phyloP scores from a whole-genome alignment of 371 early-diverging fungal species.

The Neoconidiobolus thromboides region DNA sequence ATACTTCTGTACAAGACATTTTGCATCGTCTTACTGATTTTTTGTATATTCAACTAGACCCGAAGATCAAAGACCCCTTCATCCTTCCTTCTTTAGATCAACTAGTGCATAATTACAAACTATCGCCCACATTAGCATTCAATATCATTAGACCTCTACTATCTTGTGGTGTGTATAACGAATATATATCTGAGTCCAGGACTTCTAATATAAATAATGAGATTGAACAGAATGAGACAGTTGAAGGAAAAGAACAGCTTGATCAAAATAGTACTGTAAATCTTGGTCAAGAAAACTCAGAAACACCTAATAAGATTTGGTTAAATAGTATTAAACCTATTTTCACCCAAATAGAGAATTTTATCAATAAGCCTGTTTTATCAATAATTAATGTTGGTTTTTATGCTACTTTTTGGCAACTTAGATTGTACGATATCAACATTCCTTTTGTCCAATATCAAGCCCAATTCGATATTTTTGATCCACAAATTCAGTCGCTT shows the following conservation, averaged over 20 bases:
- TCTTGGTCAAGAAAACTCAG: not conserved
- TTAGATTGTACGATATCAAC: constrained; percentile 60
- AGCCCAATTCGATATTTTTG: constrained; percentile 28
- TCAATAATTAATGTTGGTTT: constrained; percentile 42
- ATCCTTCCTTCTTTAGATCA: not conserved
- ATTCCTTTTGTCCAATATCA: constrained; percentile 52
- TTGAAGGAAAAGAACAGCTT: not conserved
- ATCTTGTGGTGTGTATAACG: not conserved
- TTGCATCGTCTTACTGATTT: not conserved
- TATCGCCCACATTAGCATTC: not conserved
- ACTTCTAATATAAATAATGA: constrained; percentile 8
- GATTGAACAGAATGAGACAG: not conserved
- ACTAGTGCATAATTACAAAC: not conserved
- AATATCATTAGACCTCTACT: not conserved
- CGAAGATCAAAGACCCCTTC: not conserved
- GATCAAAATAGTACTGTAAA: not conserved
- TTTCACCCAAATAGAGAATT: constrained; percentile 15
- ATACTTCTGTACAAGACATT: not conserved
- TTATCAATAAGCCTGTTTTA: constrained; percentile 15
- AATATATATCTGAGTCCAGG: not conserved
- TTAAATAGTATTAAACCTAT: constrained; percentile 15
- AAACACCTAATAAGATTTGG: constrained; percentile 8
- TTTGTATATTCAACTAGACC: not conserved
- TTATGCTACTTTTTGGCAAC: constrained; percentile 70
- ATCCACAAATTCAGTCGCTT: too few species aligned